phyloP scores from a whole-genome alignment of 805 yeast species.

The Wickerhamiella domercqiae region DNA sequence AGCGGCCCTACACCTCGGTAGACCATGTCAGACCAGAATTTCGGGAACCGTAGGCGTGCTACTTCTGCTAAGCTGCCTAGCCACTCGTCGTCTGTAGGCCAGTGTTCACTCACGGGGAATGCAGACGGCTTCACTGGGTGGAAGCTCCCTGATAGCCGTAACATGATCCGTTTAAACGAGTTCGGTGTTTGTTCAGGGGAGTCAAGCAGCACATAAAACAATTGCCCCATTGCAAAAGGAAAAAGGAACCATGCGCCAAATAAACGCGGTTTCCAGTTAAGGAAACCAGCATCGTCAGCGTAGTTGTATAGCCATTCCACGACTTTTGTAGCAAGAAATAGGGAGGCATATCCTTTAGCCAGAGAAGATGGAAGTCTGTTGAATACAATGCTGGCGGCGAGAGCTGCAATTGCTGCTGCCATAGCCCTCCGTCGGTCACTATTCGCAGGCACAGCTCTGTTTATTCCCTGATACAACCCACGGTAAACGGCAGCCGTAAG shows the following conservation, averaged over 20 bases:
- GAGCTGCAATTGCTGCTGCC: neutral
- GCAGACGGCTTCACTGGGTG: slow-evolving; percentile 20
- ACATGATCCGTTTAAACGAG: slow-evolving; percentile 21
- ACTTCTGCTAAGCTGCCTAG: slow-evolving; percentile 22
- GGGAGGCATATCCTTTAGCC: slow-evolving; percentile 18
- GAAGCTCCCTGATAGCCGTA: slow-evolving; percentile 19
- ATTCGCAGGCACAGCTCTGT: neutral
- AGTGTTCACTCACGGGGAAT: slow-evolving; percentile 19
- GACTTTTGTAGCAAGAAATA: slow-evolving; percentile 23
- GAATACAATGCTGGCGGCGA: neutral
- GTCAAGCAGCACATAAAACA: slow-evolving; percentile 24
- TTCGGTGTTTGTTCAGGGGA: slow-evolving; percentile 25
- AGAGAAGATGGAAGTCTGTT: neutral
- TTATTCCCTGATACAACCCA: neutral
- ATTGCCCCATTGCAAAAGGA: slow-evolving; percentile 28
- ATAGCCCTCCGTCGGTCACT: neutral
- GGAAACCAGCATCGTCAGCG: slow-evolving; percentile 22
- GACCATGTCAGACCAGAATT: slow-evolving; percentile 20
- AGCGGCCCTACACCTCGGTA: slow-evolving; percentile 13
- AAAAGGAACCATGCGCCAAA: slow-evolving; percentile 28
- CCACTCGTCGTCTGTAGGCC: slow-evolving; percentile 23
- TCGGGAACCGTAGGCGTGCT: slow-evolving; percentile 22
- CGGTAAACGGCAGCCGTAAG: neutral
- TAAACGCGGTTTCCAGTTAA: slow-evolving; percentile 23
- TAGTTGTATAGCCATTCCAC: slow-evolving; percentile 24